Conservation (phyloP, 306 rosid genomes). For the Begonia peltatifolia region DNA sequence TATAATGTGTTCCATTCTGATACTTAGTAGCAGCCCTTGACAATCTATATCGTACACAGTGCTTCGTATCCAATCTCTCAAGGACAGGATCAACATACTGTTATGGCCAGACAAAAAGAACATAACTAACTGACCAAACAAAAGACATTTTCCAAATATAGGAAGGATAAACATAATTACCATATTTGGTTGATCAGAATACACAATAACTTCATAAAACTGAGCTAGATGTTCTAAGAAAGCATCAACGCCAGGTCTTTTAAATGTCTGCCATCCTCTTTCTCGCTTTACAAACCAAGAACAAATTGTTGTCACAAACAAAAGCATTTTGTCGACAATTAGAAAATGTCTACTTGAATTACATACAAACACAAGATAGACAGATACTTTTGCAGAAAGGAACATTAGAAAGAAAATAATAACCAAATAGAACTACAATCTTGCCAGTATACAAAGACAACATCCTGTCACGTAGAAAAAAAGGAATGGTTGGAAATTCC, state of each 20-base stretch:
- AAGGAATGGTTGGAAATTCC: background rate
- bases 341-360: background rate
- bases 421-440: background rate
- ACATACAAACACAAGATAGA: background rate
- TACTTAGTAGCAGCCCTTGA: slow-evolving; percentile 90
- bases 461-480: too few relatives aligned
- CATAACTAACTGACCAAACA: slow-evolving; percentile 4
- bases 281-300: slow-evolving; percentile 54
- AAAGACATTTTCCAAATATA: slow-evolving; percentile 4
- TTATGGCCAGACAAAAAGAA: slow-evolving; percentile 16
- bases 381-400: too few relatives aligned
- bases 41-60: slow-evolving; percentile 65
- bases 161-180: slow-evolving; percentile 26
- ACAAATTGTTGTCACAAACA: slow-evolving; percentile 12
- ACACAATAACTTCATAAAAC: slow-evolving; percentile 72
- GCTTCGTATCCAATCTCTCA: slow-evolving; percentile 82
- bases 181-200: slow-evolving; percentile 78
- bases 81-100: slow-evolving; percentile 94
- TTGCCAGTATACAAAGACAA: background rate
- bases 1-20: slow-evolving; percentile 74
- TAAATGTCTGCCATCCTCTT: slow-evolving; percentile 93
- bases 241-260: slow-evolving; percentile 96
- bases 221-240: slow-evolving; percentile 93
- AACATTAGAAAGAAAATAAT: background rate
- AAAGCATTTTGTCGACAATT: slow-evolving; percentile 2